Evolutionary conservation across 2,329 filamentous ascomycete genomes (phyloP).

Genomic region (Blastomyces gilchristii): DNA sequence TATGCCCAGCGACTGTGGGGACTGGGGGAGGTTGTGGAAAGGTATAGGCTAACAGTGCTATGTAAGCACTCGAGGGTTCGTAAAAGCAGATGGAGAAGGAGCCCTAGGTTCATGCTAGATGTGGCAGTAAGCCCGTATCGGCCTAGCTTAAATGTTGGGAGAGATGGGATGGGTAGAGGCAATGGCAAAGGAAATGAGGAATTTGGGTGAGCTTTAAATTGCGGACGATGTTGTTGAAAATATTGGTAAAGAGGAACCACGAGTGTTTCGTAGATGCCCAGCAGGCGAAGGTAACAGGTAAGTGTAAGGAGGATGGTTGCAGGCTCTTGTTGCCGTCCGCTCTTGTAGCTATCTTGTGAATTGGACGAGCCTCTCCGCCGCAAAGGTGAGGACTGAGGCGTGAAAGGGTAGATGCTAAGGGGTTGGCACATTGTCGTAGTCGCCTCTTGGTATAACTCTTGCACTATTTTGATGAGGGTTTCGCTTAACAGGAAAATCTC

Average conservation of each 20-base stretch:
- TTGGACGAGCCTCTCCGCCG: neutral
- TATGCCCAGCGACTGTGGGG: neutral
- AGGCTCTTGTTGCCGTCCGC: neutral
- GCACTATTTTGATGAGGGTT: neutral
- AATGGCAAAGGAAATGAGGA: neutral
- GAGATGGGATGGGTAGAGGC: neutral
- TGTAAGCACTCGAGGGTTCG: neutral
- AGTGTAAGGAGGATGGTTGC: neutral
- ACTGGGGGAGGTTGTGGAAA: neutral
- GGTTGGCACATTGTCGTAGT: neutral
- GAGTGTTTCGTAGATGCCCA: neutral
- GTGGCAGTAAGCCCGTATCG: too few species aligned
- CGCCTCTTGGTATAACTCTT: neutral
- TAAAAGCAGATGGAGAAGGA: neutral
- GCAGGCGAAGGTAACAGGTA: neutral
- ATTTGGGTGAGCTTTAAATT: neutral
- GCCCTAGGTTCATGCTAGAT: neutral
- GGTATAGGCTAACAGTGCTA: neutral
- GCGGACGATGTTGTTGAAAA: neutral
- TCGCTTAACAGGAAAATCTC: neutral
- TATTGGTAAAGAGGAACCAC: constrained; percentile 1
- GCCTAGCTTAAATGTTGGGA: neutral
- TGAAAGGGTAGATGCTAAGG: neutral
- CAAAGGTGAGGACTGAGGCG: neutral
- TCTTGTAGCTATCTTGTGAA: neutral